Base-by-base conservation (phyloP, 1,139 yeast genomes). In the Eremothecium coryli region DNA sequence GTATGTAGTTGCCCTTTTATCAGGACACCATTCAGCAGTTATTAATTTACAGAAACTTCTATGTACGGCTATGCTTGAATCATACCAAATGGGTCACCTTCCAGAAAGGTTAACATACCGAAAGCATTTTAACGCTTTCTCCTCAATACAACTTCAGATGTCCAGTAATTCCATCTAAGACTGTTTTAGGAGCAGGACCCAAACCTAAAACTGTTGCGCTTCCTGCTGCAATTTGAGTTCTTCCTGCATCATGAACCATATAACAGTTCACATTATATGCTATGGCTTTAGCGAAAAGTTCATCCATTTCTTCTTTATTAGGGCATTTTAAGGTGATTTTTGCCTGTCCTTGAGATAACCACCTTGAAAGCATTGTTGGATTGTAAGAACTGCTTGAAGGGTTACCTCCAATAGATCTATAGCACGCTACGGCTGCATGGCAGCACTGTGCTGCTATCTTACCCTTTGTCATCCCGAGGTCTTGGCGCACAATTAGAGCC, bases 391-490 rank as follows among this genome's bases (percentile, higher is more conserved):
- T 68, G 26, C 50, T 48, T 6, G 68, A 60, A 6, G 70, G 62
- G 5, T 73, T 68, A 25, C 70, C 65, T 17, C 71, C 63, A 55
- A 85, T 81, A 42, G 77, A 66, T 52, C 81, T 78, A 60, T 82
- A 90, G 45, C 93, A 74, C 0, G 93, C 90, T 31, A 90, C 67
- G 0, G 98, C 93, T n/a, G 98, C 98, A 62, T 90, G 99, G 34
- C 86, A 80, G 57, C 97, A 88, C 58, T 90, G 99, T 2, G 98
- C 98, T 2, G 97, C 97, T 1, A 84, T 82, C 56, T 93, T 93
- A 23, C 98, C 98, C 60, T 85, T 86, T 30, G 82, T 78, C 98
- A 90, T 90, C 37, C 76, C 78, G 43, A 90, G 64, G 56, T 90
- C 98, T 29, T 81, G 84, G 40, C 98, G 75, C 1, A 90, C 88